Conservation (phyloP, 331 rosid genomes). For the Rhamnella rubrinervis region DNA sequence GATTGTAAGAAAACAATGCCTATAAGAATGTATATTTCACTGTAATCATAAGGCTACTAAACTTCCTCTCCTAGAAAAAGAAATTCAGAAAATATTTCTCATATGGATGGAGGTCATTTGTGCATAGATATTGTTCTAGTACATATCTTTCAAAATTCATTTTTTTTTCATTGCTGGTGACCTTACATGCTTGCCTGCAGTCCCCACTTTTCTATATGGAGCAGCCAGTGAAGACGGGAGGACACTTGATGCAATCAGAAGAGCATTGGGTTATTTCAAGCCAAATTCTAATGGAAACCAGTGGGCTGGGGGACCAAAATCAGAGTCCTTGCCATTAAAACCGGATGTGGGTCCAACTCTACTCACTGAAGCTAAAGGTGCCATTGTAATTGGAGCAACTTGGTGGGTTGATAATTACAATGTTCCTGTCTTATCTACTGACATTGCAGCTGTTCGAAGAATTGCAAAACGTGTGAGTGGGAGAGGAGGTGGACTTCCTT, state of each 20-base stretch:
- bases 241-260: constrained; percentile 69
- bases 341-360: constrained; percentile 74
- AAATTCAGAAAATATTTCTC: no score
- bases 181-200: constrained; percentile 45
- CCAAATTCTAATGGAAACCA: constrained; percentile 46
- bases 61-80: neutral
- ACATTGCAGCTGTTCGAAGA: constrained; percentile 43
- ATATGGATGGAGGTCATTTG: neutral
- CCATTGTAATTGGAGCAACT: constrained; percentile 78
- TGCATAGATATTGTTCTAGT: no score
- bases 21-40: neutral
- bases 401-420: constrained; percentile 88
- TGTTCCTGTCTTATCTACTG: constrained; percentile 59
- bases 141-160: neutral
- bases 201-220: constrained; percentile 82
- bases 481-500: constrained; percentile 80
- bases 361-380: constrained; percentile 52
- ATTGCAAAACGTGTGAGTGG: constrained; percentile 68
- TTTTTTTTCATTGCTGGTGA: constrained; percentile 15
- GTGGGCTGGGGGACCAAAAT: constrained; percentile 62
- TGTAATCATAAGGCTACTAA: neutral
- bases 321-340: constrained; percentile 45
- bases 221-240: constrained; percentile 61
- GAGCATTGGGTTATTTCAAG: constrained; percentile 57
- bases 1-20: neutral